Evolutionary conservation across 208 protist species (phyloP).

Genomic region (Trypanosoma platydactyli): DNA sequence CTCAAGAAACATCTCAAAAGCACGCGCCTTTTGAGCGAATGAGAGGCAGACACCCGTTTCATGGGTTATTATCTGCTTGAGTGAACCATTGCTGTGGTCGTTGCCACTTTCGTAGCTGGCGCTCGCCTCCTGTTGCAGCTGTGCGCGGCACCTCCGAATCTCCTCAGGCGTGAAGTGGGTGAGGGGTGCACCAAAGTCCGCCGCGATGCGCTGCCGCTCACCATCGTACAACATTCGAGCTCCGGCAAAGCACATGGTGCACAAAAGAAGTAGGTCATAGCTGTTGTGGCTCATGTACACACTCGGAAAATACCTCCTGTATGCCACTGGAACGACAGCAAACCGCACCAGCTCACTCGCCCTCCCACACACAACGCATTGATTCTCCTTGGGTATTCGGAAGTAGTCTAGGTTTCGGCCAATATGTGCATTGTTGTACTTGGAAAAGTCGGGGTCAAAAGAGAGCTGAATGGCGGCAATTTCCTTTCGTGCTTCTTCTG

Average conservation of each 20-base stretch:
- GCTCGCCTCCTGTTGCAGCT: background rate
- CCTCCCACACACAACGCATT: slow-evolving; percentile 54
- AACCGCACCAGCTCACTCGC: slow-evolving; percentile 49
- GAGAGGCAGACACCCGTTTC: slow-evolving; percentile 20
- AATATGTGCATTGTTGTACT: slow-evolving; percentile 64
- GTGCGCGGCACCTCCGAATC: background rate
- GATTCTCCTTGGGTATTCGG: slow-evolving; percentile 56
- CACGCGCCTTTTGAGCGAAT: slow-evolving; percentile 22
- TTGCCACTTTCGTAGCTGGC: background rate
- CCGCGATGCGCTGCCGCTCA: slow-evolving; percentile 30
- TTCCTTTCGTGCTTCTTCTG: slow-evolving; percentile 4
- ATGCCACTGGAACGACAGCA: slow-evolving; percentile 57
- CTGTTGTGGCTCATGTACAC: slow-evolving; percentile 80
- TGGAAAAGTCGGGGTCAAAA: slow-evolving; percentile 54
- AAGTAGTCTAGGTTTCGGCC: slow-evolving; percentile 66
- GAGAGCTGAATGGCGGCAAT: slow-evolving; percentile 52
- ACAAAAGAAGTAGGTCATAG: slow-evolving; percentile 69
- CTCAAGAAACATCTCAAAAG: slow-evolving; percentile 37
- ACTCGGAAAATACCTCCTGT: slow-evolving; percentile 67
- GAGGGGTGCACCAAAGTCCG: slow-evolving; percentile 53
- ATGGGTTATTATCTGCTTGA: background rate
- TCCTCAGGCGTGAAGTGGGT: slow-evolving; percentile 24
- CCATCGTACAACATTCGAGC: slow-evolving; percentile 35
- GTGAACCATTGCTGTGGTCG: background rate
- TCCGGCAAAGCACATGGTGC: slow-evolving; percentile 49